Evolutionary conservation across 192 early-diverging fungal species (phyloP), one percentile per base, ranked within the genome.

Genomic region (Pilaira anomala): DNA sequence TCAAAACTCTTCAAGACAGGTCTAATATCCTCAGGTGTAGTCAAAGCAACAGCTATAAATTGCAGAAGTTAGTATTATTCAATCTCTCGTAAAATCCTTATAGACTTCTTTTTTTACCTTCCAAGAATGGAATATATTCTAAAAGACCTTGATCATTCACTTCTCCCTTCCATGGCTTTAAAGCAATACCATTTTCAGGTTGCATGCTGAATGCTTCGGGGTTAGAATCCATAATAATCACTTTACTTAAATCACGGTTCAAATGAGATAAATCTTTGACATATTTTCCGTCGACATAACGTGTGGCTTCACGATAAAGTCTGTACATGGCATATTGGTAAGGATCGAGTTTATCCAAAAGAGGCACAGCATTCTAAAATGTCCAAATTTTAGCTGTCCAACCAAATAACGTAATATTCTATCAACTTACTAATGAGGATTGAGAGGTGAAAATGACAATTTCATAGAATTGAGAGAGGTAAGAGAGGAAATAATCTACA

Each of bases 361-460:
- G 87, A 26, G 91, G 88, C 60, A 85, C 76, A 33, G 91, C 97
- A 69, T 89, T 82, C 88, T 91, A 67, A 8, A 16, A 56, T 44
- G 40, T 18, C 26, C 39, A 16, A 22, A 21, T 54, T n/a, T 58
- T 58, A 58, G 56, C 14, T 58, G 9, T n/a, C 19, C 25, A 14
- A 21, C 16, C 13, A 12, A 3, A 45, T 5, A 21, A 6, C 12
- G 25, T 14, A 14, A 16, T 33, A 7, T 22, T 24, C 16, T 18
- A 16, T 49, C n/a, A 28, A 72, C 76, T 67, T 82, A 93, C 91
- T 71, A 92, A 85, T 64, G 85, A 78, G 11, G 86, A 88, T 67
- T 94, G 89, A 41, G 85, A 93, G 26, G 97, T 95, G 68, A 95
- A 97, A 19, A 99, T 85, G 22, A 99, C 94, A 54, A 98, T 85